Evolutionary conservation across 164 flowering plant genomes (phyloP), one percentile per base, ranked within the genome.

Genomic region (Stephania japonica): DNA sequence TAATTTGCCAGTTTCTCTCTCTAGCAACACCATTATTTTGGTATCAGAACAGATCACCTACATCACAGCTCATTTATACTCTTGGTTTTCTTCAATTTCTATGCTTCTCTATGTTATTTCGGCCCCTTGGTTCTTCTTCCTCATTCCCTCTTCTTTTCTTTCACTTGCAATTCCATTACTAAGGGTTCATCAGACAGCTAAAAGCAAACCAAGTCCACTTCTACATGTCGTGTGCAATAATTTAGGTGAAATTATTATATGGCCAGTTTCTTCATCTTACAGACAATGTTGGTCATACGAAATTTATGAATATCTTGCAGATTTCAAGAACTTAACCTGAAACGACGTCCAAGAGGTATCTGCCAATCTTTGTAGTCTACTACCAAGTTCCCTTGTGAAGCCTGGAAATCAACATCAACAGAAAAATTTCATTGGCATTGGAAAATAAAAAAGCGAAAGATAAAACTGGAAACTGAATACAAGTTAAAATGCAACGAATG

Each of bases 361-460:
- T 94, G 97, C 99, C 99, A 92, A 80, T 94, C 97, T 82, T 90
- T 94, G 84, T 88, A 92, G 75, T 92, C 97, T 71, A 94, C 89
- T 65, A 90, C 97, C 81, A 75, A 18, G 76, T 86, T 89, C 77
- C 77, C 85, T 78, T 90, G 83, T 70, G 97, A 91, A 44, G 92
- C 94, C 98, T 94, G 80, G 62, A 72, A 71, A 59, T 59, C 7
- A 59, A 59, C 64, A 73, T 76, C 41, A 23, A 25, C 65, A 67
- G 56, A 49, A 72, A 0, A 59, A 16, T 6, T 18, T 18, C n/a
- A 16, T 16, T 21, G 64, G 7, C 64, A 6, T 12, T 13, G 64
- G 16, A 12, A 47, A 2, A n/a, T n/a, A n/a, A n/a, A 16, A 9
- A 12, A 11, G 12, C 10, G 23, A 59, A 59, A 59, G 1, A 59